Percentiles rank a stretch among this genome's conserved stretches.
These are phyloP conservation scores for Pleurotus platypus DNA, from an alignment of 768 basidiomycete species.

Conservation along the genomic window DNA sequence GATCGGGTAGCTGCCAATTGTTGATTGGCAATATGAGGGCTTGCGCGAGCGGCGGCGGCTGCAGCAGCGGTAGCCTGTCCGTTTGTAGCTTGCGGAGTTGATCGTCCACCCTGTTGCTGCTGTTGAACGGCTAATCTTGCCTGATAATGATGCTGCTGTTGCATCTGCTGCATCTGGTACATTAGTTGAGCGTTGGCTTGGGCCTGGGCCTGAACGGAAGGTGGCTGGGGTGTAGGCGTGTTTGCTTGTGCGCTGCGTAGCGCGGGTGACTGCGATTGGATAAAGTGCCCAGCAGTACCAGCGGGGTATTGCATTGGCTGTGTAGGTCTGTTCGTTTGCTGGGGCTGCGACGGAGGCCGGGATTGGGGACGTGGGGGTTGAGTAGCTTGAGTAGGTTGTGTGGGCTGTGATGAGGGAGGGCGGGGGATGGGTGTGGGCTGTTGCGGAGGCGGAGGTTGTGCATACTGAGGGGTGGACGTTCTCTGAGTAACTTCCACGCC, in stretches of 20 bases:
- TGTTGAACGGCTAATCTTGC: slow-evolving; percentile 6
- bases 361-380: slow-evolving; percentile 8
- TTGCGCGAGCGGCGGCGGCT: slow-evolving; percentile 25
- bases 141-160: slow-evolving; percentile 10
- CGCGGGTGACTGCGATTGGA: not conserved
- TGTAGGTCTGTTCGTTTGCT: slow-evolving; percentile 11
- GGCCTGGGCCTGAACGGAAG: slow-evolving; percentile 17
- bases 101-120: slow-evolving; percentile 20
- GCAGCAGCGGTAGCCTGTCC: slow-evolving; percentile 12
- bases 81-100: slow-evolving; percentile 24
- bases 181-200: slow-evolving; percentile 15
- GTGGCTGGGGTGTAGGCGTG: slow-evolving; percentile 13
- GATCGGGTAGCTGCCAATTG: slow-evolving; percentile 22
- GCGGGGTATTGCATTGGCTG: slow-evolving; percentile 6
- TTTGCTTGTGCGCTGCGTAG: slow-evolving; percentile 1
- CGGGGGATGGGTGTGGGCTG: not conserved
- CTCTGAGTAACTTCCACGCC: not conserved
- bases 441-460: not conserved
- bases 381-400: not conserved
- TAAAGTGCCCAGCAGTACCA: not conserved
- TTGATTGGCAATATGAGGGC: slow-evolving; percentile 32
- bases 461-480: slow-evolving; percentile 6
- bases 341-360: slow-evolving; percentile 11
- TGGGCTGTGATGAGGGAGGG: slow-evolving; percentile 2
- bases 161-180: slow-evolving; percentile 7